Conservation (phyloP, 1,284 basidiomycete genomes). For the Trichosporon inkin region DNA sequence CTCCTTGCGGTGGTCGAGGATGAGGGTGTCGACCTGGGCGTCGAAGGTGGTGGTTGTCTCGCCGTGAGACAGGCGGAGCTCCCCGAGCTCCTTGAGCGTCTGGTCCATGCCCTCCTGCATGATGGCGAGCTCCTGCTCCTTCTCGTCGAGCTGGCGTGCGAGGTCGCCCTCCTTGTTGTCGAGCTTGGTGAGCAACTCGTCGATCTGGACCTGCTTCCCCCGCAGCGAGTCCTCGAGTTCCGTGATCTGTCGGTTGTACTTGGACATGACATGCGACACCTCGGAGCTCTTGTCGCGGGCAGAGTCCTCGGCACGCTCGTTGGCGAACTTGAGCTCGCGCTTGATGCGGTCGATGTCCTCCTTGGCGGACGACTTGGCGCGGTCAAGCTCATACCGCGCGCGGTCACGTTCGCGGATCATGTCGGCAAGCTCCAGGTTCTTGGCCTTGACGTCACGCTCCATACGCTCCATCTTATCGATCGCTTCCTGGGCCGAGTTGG, state of each 20-base stretch:
- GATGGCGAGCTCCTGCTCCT: slow-evolving; percentile 93
- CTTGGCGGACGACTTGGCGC: slow-evolving; percentile 89
- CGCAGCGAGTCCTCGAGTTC: slow-evolving; percentile 92
- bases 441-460: slow-evolving; percentile 96
- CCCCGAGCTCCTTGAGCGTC: slow-evolving; percentile 83
- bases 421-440: slow-evolving; percentile 96
- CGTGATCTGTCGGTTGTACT: slow-evolving; percentile 92
- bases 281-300: slow-evolving; percentile 88
- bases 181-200: slow-evolving; percentile 76
- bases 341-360: slow-evolving; percentile 92
- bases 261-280: slow-evolving; percentile 78
- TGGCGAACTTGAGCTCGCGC: slow-evolving; percentile 92
- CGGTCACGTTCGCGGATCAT: slow-evolving; percentile 98
- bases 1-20: slow-evolving; percentile 96
- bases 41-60: slow-evolving; percentile 83
- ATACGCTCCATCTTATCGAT: slow-evolving; percentile 98
- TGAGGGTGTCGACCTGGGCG: slow-evolving; percentile 93
- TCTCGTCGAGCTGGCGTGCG: slow-evolving; percentile 82
- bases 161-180: slow-evolving; percentile 70
- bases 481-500: slow-evolving; percentile 97
- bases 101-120: slow-evolving; percentile 94
- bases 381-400: slow-evolving; percentile 93
- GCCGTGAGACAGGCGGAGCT: slow-evolving; percentile 79
- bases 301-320: slow-evolving; percentile 94
- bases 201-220: slow-evolving; percentile 92